These are phyloP conservation scores for Cyberlindnera mississippiensis DNA, from an alignment of 805 yeast genomes.

Conservation along the genomic window DNA sequence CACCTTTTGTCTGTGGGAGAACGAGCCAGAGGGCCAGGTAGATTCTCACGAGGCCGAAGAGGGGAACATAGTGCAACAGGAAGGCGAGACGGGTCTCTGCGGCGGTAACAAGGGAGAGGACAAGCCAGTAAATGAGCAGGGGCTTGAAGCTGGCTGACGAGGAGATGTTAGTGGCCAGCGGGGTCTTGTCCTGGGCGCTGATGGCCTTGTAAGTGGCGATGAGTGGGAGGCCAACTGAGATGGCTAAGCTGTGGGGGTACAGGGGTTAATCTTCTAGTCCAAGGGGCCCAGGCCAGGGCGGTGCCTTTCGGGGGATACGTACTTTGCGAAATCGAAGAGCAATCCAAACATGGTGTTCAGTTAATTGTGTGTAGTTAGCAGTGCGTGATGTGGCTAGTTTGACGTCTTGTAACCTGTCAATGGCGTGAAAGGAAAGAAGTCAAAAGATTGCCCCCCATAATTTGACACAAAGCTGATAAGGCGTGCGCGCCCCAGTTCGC, in stretches of 20 bases:
- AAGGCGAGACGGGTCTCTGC: slow-evolving; percentile 40
- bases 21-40: slow-evolving; percentile 59
- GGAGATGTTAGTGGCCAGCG: background rate
- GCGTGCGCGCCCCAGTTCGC: background rate
- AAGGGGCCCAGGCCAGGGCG: too few species aligned
- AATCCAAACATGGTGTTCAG: slow-evolving; percentile 9
- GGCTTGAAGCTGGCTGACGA: slow-evolving; percentile 22
- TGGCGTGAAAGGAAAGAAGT: background rate
- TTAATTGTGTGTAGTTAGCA: background rate
- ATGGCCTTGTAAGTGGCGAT: slow-evolving; percentile 59
- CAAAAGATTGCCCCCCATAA: background rate
- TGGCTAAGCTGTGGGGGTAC: slow-evolving; percentile 28
- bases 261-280: slow-evolving; percentile 1
- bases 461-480: slow-evolving; percentile 4
- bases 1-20: slow-evolving; percentile 46
- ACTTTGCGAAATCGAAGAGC: slow-evolving; percentile 13
- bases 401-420: background rate
- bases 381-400: background rate
- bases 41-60: slow-evolving; percentile 46
- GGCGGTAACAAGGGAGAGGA: slow-evolving; percentile 40
- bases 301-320: too few species aligned
- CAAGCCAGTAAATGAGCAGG: slow-evolving; percentile 67
- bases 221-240: slow-evolving; percentile 53
- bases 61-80: slow-evolving; percentile 49
- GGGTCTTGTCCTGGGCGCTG: slow-evolving; percentile 28